Evolutionary conservation across 1,284 basidiomycete genomes (phyloP).

Genomic region (Cronartium quercuum): DNA sequence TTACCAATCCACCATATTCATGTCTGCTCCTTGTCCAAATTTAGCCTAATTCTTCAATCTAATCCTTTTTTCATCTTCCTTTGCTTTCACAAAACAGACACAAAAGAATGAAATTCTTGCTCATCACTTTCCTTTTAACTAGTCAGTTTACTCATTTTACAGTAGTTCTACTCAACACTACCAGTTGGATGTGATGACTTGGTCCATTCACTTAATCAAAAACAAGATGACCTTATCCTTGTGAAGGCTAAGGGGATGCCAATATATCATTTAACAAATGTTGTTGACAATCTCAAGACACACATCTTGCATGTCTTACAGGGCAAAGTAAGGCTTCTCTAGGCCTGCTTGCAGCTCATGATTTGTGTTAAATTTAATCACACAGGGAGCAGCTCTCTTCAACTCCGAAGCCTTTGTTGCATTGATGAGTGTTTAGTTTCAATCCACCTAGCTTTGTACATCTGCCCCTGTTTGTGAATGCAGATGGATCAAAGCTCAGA

Average conservation of each 20-base stretch:
- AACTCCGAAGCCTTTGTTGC: conserved; percentile 80
- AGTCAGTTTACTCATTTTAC: too few relatives aligned
- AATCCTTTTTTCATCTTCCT: too few relatives aligned
- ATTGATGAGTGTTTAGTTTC: conserved; percentile 73
- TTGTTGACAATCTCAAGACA: conserved; percentile 95
- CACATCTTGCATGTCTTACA: conserved; percentile 88
- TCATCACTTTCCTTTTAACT: too few relatives aligned
- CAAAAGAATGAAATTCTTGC: too few relatives aligned
- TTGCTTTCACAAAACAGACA: too few relatives aligned
- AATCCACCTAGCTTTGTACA: conserved; percentile 77
- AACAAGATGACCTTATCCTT: conserved; percentile 78
- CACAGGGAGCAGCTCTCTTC: conserved; percentile 92
- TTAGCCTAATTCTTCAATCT: too few relatives aligned
- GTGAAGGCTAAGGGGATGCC: conserved; percentile 89
- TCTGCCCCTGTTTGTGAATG: conserved; percentile 80
- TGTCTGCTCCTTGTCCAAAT: too few relatives aligned
- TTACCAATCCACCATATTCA: too few relatives aligned
- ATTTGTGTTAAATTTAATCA: background rate
- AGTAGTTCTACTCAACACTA: too few relatives aligned
- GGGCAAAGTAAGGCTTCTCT: conserved; percentile 63
- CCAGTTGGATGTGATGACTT: conserved; percentile 10
- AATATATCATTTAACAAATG: conserved; percentile 92
- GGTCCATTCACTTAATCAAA: conserved; percentile 56
- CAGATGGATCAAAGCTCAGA: conserved; percentile 87
- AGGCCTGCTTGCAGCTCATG: background rate